phyloP scores from a whole-genome alignment of 2,329 filamentous ascomycete genomes.

The Fusarium brevicatenulatum region DNA sequence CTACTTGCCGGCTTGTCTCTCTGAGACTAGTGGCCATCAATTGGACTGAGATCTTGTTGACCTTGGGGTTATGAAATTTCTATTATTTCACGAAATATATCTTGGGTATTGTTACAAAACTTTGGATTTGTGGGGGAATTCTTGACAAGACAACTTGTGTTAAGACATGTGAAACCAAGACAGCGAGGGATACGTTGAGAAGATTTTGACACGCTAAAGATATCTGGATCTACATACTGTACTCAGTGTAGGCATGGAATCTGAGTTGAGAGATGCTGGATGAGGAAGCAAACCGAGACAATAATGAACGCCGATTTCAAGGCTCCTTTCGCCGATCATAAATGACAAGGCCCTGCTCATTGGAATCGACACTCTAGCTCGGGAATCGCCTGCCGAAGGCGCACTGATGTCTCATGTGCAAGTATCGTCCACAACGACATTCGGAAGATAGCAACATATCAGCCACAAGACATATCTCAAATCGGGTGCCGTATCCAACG shows the following conservation, averaged over 20 bases:
- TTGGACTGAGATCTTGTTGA: not conserved
- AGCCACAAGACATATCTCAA: slow-evolving; percentile 8
- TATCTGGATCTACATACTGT: slow-evolving; percentile 8
- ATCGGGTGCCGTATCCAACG: not conserved
- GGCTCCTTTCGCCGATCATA: slow-evolving; percentile 21
- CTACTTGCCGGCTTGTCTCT: not conserved
- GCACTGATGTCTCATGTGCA: slow-evolving; percentile 16
- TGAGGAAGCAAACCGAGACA: slow-evolving; percentile 22
- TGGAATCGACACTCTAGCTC: not conserved
- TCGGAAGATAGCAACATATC: slow-evolving; percentile 13
- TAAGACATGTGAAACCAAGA: slow-evolving; percentile 7
- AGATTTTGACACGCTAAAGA: slow-evolving; percentile 16
- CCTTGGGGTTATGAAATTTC: not conserved
- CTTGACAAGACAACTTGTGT: not conserved
- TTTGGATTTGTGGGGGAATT: not conserved
- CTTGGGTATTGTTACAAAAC: not conserved
- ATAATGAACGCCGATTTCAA: slow-evolving; percentile 18
- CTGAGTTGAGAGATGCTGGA: not conserved
- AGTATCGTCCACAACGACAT: slow-evolving; percentile 7
- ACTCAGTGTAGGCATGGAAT: slow-evolving; percentile 2
- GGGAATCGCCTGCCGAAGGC: slow-evolving; percentile 9
- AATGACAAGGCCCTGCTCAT: slow-evolving; percentile 23
- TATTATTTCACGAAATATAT: not conserved
- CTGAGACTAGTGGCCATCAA: not conserved
- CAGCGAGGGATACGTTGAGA: not conserved